Percentiles rank a stretch among this genome's conserved stretches.
Conservation (phyloP, 805 yeast genomes). For the Ogataea minuta region DNA sequence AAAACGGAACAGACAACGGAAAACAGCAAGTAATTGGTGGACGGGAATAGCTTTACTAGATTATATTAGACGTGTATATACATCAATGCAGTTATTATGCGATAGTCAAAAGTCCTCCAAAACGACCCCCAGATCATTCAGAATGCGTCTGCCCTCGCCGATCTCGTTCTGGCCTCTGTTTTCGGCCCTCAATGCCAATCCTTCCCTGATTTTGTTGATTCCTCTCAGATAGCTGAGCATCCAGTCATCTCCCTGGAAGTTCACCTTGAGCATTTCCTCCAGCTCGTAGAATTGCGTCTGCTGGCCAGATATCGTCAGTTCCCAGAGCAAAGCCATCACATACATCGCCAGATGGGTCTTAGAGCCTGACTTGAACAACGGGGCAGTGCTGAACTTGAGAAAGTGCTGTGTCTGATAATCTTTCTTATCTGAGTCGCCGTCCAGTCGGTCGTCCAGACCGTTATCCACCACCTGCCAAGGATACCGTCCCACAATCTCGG, state of each 20-base stretch:
- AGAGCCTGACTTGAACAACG: constrained; percentile 33
- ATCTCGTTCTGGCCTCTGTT: constrained; percentile 5
- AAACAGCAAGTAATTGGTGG: too few relatives aligned
- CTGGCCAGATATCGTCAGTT: constrained; percentile 36
- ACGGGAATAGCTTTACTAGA: too few relatives aligned
- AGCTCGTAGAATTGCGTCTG: constrained; percentile 35
- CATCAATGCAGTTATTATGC: too few relatives aligned
- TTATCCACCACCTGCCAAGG: constrained; percentile 23
- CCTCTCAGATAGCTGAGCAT: constrained; percentile 37
- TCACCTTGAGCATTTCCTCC: constrained; percentile 38
- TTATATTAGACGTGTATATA: too few relatives aligned
- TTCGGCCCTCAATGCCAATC: constrained; percentile 1
- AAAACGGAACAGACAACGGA: not conserved
- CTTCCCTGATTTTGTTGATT: constrained; percentile 23
- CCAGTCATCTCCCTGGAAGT: constrained; percentile 46
- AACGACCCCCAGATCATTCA: constrained; percentile 10
- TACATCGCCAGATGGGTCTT: constrained; percentile 40
- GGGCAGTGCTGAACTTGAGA: constrained; percentile 14
- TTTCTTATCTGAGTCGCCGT: constrained; percentile 10
- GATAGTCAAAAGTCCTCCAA: constrained; percentile 2
- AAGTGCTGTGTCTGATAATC: constrained; percentile 11
- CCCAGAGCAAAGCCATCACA: constrained; percentile 42
- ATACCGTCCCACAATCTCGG: constrained; percentile 14
- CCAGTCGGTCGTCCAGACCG: constrained; percentile 10
- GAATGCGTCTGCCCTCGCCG: constrained; percentile 9